These are phyloP conservation scores for Clonostachys rosea DNA, from an alignment of 2,329 filamentous ascomycete species.

Conservation along the genomic window DNA sequence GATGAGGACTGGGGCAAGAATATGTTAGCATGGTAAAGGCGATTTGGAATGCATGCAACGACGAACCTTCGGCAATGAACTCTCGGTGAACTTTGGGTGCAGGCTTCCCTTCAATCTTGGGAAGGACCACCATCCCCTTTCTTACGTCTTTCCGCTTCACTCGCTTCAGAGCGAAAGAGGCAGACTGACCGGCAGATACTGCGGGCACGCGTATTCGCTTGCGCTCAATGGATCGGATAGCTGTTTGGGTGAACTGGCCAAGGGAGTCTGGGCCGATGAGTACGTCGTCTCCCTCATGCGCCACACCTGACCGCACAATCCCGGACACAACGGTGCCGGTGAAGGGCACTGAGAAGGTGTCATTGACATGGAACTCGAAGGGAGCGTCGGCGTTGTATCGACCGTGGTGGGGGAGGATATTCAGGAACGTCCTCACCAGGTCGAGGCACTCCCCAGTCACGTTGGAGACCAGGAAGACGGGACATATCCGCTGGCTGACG, in stretches of 20 bases:
- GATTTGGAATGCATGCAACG: not conserved
- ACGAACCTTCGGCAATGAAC: constrained; percentile 71
- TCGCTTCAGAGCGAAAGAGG: constrained; percentile 84
- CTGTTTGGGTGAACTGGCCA: constrained; percentile 83
- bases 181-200: constrained; percentile 87
- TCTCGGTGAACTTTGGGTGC: constrained; percentile 67
- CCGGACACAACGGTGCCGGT: constrained; percentile 95
- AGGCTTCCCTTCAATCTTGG: constrained; percentile 70
- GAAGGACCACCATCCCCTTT: constrained; percentile 96
- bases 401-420: constrained; percentile 91
- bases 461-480: constrained; percentile 97
- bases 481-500: constrained; percentile 90
- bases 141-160: constrained; percentile 87
- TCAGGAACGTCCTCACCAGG: constrained; percentile 86
- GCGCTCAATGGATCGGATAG: constrained; percentile 87
- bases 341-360: constrained; percentile 96
- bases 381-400: constrained; percentile 84
- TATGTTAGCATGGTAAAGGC: not conserved
- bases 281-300: constrained; percentile 87
- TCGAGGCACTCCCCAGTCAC: constrained; percentile 91
- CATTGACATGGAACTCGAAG: constrained; percentile 94
- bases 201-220: constrained; percentile 87
- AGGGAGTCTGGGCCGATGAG: constrained; percentile 86
- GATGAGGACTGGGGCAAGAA: constrained; percentile 66
- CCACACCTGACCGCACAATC: constrained; percentile 81